A percentile compares a stretch with the other conserved stretches of the same genome.
phyloP scores from a whole-genome alignment of 2,329 filamentous ascomycete genomes.

The Talaromyces sp. region DNA sequence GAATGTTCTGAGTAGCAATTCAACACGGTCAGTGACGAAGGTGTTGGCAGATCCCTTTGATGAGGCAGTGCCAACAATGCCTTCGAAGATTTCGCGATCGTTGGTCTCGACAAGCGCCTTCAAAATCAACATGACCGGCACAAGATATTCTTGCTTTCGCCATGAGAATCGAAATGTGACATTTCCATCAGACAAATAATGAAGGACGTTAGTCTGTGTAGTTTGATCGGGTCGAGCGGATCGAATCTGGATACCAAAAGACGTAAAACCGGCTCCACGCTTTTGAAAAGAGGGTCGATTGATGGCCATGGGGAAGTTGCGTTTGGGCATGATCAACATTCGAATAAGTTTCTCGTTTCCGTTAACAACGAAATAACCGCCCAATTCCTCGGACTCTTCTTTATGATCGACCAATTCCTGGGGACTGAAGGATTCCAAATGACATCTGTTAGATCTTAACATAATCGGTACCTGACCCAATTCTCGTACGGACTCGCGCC shows the following conservation, averaged over 20 bases:
- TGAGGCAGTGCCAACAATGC: conserved; percentile 74
- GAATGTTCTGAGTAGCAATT: conserved; percentile 88
- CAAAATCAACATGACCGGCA: conserved; percentile 93
- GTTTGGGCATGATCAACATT: conserved; percentile 81
- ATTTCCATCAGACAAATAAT: conserved; percentile 94
- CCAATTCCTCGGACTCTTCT: conserved; percentile 93
- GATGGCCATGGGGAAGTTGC: conserved; percentile 96
- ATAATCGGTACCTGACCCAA: conserved; percentile 89
- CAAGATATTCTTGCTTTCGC: conserved; percentile 95
- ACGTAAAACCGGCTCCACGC: conserved; percentile 82
- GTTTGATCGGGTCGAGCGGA: conserved; percentile 96
- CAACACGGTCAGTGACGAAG: conserved; percentile 91
- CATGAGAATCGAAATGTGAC: conserved; percentile 97
- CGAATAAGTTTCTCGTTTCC: conserved; percentile 96
- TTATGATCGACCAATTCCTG: conserved; percentile 79
- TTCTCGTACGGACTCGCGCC: conserved; percentile 78
- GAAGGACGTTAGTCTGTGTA: conserved; percentile 93
- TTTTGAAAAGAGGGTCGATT: conserved; percentile 85
- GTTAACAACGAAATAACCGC: conserved; percentile 96
- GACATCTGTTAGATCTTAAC: conserved; percentile 88
- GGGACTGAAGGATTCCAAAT: conserved; percentile 82
- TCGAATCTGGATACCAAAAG: conserved; percentile 85
- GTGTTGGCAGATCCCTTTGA: conserved; percentile 81
- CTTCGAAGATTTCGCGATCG: conserved; percentile 92
- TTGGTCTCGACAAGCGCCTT: conserved; percentile 96